These are phyloP conservation scores for Globisporangium abappressorium DNA, from an alignment of 352 stramenopile genomes.

Conservation along the genomic window DNA sequence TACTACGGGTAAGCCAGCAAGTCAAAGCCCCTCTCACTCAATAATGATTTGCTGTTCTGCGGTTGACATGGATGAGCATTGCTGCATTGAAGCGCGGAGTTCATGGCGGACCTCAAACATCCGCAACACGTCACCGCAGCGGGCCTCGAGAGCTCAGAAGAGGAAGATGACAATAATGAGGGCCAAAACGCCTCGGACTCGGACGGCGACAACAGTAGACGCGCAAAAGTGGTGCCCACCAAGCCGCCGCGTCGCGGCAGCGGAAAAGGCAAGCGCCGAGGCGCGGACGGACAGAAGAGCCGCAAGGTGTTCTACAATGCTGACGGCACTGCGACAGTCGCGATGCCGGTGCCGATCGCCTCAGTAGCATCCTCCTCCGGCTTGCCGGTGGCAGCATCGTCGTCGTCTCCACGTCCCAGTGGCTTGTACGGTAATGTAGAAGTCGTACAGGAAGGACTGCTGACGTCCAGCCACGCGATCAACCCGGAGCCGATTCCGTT, in stretches of 20 bases:
- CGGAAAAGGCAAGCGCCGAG: neutral
- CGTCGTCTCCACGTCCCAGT: slow-evolving; percentile 11
- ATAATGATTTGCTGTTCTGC: neutral
- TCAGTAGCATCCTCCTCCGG: neutral
- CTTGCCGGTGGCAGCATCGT: neutral
- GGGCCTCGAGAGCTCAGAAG: slow-evolving; percentile 12
- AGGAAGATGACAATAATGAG: slow-evolving; percentile 21
- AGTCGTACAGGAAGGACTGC: slow-evolving; percentile 1
- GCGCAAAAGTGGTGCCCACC: slow-evolving; percentile 18
- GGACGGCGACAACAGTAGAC: slow-evolving; percentile 12
- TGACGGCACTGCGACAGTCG: slow-evolving; percentile 30
- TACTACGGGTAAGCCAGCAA: slow-evolving; percentile 45
- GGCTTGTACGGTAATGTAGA: slow-evolving; percentile 12
- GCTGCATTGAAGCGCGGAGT: slow-evolving; percentile 39
- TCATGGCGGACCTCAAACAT: slow-evolving; percentile 44
- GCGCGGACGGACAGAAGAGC: slow-evolving; percentile 14
- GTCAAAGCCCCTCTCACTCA: neutral
- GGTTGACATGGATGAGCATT: neutral
- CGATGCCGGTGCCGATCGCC: neutral
- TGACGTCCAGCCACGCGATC: slow-evolving; percentile 20
- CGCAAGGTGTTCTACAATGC: slow-evolving; percentile 40
- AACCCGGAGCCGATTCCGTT: slow-evolving; percentile 44
- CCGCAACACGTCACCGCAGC: slow-evolving; percentile 11
- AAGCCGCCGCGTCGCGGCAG: slow-evolving; percentile 16
- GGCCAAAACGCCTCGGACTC: slow-evolving; percentile 18